These are phyloP conservation scores for Fusarium heterosporum DNA, from an alignment of 2,329 filamentous ascomycete genomes.

Conservation along the genomic window DNA sequence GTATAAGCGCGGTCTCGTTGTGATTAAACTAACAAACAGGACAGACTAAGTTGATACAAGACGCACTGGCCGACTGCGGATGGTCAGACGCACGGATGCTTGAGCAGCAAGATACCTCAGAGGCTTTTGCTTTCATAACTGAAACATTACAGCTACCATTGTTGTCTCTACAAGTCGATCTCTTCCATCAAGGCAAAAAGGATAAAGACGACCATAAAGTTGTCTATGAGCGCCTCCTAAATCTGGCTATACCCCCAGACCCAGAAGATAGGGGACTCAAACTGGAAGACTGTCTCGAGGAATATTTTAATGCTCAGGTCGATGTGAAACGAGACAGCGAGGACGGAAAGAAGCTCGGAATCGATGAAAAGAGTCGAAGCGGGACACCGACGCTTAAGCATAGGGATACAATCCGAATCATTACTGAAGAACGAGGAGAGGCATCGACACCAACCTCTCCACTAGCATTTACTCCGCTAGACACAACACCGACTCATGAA, in stretches of 20 bases:
- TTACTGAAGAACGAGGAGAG: conserved; percentile 51
- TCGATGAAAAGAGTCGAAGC: conserved; percentile 46
- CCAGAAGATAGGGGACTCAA: conserved; percentile 77
- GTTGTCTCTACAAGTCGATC: conserved; percentile 90
- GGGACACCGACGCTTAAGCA: conserved; percentile 45
- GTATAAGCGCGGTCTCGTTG: background rate
- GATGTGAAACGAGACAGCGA: conserved; percentile 82
- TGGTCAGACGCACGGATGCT: conserved; percentile 83
- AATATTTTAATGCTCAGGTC: conserved; percentile 94
- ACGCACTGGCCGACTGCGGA: conserved; percentile 84
- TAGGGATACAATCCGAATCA: conserved; percentile 51
- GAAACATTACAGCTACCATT: conserved; percentile 88
- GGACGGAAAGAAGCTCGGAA: conserved; percentile 61
- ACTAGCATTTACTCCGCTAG: conserved; percentile 45
- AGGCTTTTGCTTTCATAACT: conserved; percentile 95
- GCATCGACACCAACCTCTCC: conserved; percentile 52
- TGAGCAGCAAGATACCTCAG: conserved; percentile 94
- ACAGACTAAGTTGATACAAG: conserved; percentile 84
- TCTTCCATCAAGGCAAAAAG: conserved; percentile 91
- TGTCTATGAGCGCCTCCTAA: conserved; percentile 88
- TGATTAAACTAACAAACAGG: conserved; percentile 42
- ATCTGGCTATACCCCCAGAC: conserved; percentile 87
- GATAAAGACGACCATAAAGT: conserved; percentile 93
- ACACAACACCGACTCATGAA: conserved; percentile 34
- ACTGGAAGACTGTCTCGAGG: conserved; percentile 90